Evolutionary conservation across 768 basidiomycete species (phyloP), one percentile per base, ranked within the genome.

Genomic region (Trametes gibbosa): DNA sequence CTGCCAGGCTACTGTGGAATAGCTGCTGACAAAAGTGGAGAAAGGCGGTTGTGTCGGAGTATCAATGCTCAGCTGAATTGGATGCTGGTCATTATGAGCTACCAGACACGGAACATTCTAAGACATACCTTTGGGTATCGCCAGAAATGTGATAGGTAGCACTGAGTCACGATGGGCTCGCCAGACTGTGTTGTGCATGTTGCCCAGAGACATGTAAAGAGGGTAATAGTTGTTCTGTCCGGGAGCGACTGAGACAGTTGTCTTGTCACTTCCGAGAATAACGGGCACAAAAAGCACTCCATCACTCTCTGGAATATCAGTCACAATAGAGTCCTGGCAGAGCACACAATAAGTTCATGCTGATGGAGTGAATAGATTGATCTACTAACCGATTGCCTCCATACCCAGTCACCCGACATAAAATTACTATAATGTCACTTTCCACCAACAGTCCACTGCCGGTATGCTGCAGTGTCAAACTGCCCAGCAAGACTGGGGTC

Each of bases 191-290:
- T 67, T 65, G 29, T 55, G 43, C 19, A 66, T 55, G 29, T 63
- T 64, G 0, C 66, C 68, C 16, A 57, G 58, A 0, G 64, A 65
- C 3, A 54, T 10, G 49, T 68, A 68, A 3, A 68, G 35, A 0
- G 65, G 65, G 35, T 63, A 62, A 41, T 65, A 69, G 7, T 69
- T 60, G 23, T 62, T 62, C 4, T 69, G 53, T 1, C 68, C 66
- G 0, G 68, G 67, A 5, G 58, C 60, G 17, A 69, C 59, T 17
- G 68, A 67, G 0, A 69, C 68, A 2, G 66, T 67, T 1, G 68
- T 69, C 47, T 69, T 69, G 47, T 69, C 68, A 27, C 66, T 67
- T 2, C 66, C 66, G 14, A 65, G 52, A 24, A 68, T 63, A 14
- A 61, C 42, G 4, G 65, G 63, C n/a, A 43, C 42, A 21, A 43